Conservation (phyloP, 345 rosid genomes). For the Eutrema heterophyllum region DNA sequence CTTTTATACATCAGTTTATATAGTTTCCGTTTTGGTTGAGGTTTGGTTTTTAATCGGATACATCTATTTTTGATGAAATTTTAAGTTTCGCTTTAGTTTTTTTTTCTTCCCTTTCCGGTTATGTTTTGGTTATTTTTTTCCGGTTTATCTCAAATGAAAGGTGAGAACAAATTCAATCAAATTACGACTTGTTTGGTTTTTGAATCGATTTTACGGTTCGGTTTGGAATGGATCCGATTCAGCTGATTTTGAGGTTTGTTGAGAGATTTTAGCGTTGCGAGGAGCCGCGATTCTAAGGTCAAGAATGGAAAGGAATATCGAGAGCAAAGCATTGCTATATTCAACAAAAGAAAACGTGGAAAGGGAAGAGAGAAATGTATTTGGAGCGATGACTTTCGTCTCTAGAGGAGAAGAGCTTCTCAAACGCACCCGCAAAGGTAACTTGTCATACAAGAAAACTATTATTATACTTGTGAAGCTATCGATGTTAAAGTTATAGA, state of each 20-base stretch:
- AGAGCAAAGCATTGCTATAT: slow-evolving; percentile 35
- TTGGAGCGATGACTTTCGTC: slow-evolving; percentile 58
- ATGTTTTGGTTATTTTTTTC: no score
- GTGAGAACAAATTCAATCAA: no score
- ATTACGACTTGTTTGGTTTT: no score
- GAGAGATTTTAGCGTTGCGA: slow-evolving; percentile 55
- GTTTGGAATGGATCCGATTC: neutral
- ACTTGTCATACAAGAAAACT: slow-evolving; percentile 13
- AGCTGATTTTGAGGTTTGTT: slow-evolving; percentile 33
- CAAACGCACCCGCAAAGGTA: slow-evolving; percentile 95
- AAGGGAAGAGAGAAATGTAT: slow-evolving; percentile 42
- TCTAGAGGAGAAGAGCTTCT: slow-evolving; percentile 84
- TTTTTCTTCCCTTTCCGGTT: no score
- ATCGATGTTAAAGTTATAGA: neutral
- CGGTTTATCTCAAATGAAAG: no score
- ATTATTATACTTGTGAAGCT: neutral
- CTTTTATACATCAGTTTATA: no score
- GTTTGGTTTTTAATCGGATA: no score
- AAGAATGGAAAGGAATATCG: slow-evolving; percentile 61
- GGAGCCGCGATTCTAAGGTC: slow-evolving; percentile 74
- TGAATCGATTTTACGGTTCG: no score
- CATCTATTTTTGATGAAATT: no score
- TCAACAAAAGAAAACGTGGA: slow-evolving; percentile 47
- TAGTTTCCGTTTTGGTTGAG: no score
- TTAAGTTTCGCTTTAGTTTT: no score